Evolutionary conservation across 2,329 filamentous ascomycete species (phyloP), one percentile per base, ranked within the genome.

Genomic region (Claviceps fusiformis): DNA sequence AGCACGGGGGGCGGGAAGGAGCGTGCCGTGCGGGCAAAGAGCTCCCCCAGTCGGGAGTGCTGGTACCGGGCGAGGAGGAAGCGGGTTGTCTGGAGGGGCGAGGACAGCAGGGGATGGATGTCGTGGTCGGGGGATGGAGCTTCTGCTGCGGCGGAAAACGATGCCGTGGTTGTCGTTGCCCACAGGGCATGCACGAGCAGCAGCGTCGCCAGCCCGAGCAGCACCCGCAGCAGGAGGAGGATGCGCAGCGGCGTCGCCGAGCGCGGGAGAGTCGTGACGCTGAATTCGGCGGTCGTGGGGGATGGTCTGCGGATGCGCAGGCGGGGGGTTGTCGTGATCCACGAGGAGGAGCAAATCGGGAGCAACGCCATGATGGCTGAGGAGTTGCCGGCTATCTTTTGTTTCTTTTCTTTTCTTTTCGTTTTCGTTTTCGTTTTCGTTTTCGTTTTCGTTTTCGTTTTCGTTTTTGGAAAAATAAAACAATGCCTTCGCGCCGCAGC

Each of bases 221-320:
- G 69, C 48, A 76, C 59, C 48, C 67, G 57, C 52, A 76, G 68
- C 24, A 78, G 65, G 39, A 49, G 29, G 29, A 49, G 47, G 17
- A 77, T 59, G 45, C 73, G 76, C 7, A 78, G 70, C 2, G 76
- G 63, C 17, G 78, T 57, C 0, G 77, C 78, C 4, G 71, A 66
- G 0, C 73, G 71, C 0, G 87, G 82, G 48, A 83, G 81, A 56
- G 91, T 96, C 41, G 91, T 93, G 55, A 96, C 88, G 35, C 87
- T 95, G 76, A 92, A 97, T 61, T 88, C 86, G 67, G 88, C 84
- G n/a, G 93, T 95, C 3, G 90, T 95, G 50, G 89, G 85, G 29
- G 93, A 91, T 52, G 88, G 87, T 27, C 82, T 80, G 60, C 82
- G 78, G 58, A 79, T 78, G 62, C 74, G 77, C 52, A 89, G 80